Percentiles rank a stretch among this genome's conserved stretches.
Conservation (phyloP, 192 early-diverging fungal genomes). For the Podila clonocystis region DNA sequence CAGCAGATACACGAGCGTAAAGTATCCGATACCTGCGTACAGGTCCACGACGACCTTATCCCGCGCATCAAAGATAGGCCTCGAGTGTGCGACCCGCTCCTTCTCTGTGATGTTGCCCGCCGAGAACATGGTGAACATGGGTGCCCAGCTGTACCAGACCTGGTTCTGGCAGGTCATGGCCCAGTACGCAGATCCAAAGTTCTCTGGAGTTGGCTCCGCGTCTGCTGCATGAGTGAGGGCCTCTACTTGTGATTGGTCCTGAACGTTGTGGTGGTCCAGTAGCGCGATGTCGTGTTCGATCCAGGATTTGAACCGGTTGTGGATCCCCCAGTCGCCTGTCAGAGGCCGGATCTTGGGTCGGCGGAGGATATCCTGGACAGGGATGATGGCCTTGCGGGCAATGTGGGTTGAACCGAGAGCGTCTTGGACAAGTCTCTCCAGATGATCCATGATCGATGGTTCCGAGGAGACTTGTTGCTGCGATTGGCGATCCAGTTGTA, state of each 20-base stretch:
- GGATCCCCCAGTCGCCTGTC: conserved; percentile 47
- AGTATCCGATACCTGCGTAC: conserved; percentile 56
- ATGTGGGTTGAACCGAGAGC: conserved; percentile 36
- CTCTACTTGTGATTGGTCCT: neutral
- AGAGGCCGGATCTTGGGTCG: conserved; percentile 50
- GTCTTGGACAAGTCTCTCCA: conserved; percentile 28
- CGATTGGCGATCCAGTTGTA: conserved; percentile 14
- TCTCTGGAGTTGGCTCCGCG: conserved; percentile 3
- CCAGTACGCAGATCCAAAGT: conserved; percentile 36
- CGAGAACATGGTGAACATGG: conserved; percentile 57
- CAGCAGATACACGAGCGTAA: conserved; percentile 44
- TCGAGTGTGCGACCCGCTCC: conserved; percentile 47
- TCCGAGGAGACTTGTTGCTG: neutral
- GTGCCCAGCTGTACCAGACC: conserved; percentile 49
- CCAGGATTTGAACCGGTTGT: conserved; percentile 46
- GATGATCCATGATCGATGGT: conserved; percentile 3
- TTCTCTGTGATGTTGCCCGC: conserved; percentile 56
- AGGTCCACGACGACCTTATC: conserved; percentile 49
- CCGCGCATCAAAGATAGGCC: conserved; percentile 32
- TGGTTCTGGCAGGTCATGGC: conserved; percentile 47
- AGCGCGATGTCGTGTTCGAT: conserved; percentile 8
- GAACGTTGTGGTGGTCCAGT: conserved; percentile 22
- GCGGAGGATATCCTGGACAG: conserved; percentile 47
- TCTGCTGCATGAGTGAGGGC: neutral
- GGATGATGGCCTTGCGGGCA: conserved; percentile 52